Percentiles rank a stretch among this genome's conserved stretches.
Evolutionary conservation across 345 rosid genomes (phyloP).

Genomic region (Microcos paniculata): DNA sequence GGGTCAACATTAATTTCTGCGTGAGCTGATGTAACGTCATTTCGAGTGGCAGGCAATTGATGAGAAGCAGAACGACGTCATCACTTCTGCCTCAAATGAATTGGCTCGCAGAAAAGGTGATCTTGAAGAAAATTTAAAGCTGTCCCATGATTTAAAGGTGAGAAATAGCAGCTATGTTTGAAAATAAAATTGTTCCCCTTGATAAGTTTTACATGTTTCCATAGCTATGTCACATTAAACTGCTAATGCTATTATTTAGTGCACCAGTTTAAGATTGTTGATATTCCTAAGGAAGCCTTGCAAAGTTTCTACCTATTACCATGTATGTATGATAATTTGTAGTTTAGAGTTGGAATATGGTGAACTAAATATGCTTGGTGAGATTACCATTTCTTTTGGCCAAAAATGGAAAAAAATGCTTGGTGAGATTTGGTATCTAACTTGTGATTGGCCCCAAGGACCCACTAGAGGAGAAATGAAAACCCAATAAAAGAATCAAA

Average conservation of each 20-base stretch:
- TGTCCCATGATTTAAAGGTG: constrained; percentile 88
- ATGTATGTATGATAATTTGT: neutral
- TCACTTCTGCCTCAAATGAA: constrained; percentile 72
- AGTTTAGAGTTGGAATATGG: neutral
- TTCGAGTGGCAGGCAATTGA: constrained; percentile 68
- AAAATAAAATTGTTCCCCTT: neutral
- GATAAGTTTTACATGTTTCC: neutral
- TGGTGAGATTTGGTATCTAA: neutral
- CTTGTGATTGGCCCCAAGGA: neutral
- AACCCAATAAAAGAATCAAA: neutral
- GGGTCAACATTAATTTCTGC: constrained; percentile 22
- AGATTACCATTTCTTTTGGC: too few relatives aligned
- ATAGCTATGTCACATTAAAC: neutral
- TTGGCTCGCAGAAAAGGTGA: constrained; percentile 74
- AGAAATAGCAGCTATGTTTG: neutral
- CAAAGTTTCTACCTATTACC: neutral
- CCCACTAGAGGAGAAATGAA: neutral
- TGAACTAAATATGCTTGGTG: neutral
- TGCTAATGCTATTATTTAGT: neutral
- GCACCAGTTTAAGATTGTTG: too few relatives aligned
- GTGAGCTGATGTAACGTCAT: constrained; percentile 20
- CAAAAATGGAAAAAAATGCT: too few relatives aligned
- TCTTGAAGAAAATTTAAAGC: constrained; percentile 76
- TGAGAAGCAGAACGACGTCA: constrained; percentile 85
- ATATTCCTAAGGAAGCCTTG: neutral